A percentile compares a stretch with the other conserved stretches of the same genome.
Conservation (phyloP, 2,329 filamentous ascomycete genomes). For the Claviceps humidiphila region DNA sequence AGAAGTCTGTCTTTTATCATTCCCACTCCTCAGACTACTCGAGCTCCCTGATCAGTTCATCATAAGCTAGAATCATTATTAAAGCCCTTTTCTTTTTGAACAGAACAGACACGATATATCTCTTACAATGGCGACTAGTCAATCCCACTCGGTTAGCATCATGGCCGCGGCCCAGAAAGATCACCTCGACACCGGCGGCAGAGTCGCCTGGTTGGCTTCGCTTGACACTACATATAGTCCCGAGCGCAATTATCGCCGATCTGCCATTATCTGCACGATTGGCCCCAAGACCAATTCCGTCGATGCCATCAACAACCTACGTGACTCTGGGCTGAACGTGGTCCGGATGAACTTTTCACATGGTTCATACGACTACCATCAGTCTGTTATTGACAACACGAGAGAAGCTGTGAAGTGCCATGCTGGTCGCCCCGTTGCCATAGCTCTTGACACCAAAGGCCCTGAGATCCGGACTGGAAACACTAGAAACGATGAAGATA, state of each 20-base stretch:
- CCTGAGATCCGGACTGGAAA: constrained; percentile 50
- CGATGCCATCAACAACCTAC: constrained; percentile 91
- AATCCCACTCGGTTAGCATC: constrained; percentile 24
- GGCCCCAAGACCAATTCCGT: constrained; percentile 98
- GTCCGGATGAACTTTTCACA: constrained; percentile 99
- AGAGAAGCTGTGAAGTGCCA: constrained; percentile 70
- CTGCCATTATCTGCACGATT: constrained; percentile 98
- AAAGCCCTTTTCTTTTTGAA: neutral
- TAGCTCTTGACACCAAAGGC: constrained; percentile 70
- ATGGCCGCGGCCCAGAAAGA: constrained; percentile 62
- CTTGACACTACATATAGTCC: constrained; percentile 86
- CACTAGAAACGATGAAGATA: constrained; percentile 74
- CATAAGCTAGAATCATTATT: neutral
- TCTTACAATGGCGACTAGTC: constrained; percentile 20
- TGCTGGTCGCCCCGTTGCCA: constrained; percentile 77
- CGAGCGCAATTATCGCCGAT: constrained; percentile 82
- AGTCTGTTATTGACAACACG: constrained; percentile 94
- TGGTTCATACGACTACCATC: constrained; percentile 76
- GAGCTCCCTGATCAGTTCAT: neutral
- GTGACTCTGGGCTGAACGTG: constrained; percentile 84
- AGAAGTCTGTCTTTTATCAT: neutral
- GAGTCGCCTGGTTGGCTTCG: constrained; percentile 50
- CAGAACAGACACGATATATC: constrained; percentile 3
- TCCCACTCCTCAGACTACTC: neutral
- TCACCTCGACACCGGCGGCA: constrained; percentile 66